A percentile compares a stretch with the other conserved stretches of the same genome.
Evolutionary conservation across 2,329 filamentous ascomycete genomes (phyloP).

Genomic region (Fusarium zealandicum): DNA sequence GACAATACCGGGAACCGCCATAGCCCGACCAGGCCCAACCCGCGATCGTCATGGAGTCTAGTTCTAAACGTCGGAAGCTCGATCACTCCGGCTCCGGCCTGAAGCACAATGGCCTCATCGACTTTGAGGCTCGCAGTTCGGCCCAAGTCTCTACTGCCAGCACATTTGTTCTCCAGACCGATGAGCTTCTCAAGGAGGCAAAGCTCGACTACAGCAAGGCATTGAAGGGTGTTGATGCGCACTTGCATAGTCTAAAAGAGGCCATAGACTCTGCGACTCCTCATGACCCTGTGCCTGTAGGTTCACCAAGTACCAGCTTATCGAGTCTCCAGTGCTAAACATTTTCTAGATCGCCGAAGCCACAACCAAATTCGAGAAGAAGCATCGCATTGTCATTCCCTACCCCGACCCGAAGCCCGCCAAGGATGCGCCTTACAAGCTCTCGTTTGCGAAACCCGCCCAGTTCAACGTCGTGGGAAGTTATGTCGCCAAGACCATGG

Average conservation of each 20-base stretch:
- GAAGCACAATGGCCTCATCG: conserved; percentile 48
- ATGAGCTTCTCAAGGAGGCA: conserved; percentile 64
- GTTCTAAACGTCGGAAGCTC: conserved; percentile 58
- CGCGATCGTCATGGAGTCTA: conserved; percentile 52
- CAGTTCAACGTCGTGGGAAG: conserved; percentile 90
- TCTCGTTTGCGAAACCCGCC: conserved; percentile 77
- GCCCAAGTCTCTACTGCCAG: conserved; percentile 56
- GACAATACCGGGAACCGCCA: conserved; percentile 15
- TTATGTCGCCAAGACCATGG: conserved; percentile 78
- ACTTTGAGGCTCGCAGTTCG: conserved; percentile 51
- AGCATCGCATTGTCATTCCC: conserved; percentile 75
- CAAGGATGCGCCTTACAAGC: conserved; percentile 80
- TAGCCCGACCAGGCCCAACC: conserved; percentile 13
- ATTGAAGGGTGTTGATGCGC: conserved; percentile 57
- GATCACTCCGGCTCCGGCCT: conserved; percentile 49
- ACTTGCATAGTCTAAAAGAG: conserved; percentile 60
- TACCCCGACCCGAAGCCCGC: conserved; percentile 83
- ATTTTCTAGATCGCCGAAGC: conserved; percentile 71
- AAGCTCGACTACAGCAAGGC: conserved; percentile 59
- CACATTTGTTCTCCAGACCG: conserved; percentile 65
- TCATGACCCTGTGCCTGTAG: conserved; percentile 59
- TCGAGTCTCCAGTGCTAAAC: conserved; percentile 19
- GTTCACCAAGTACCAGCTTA: conserved; percentile 35
- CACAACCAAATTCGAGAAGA: conserved; percentile 69
- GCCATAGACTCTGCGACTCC: conserved; percentile 59